Conservation (phyloP, 306 rosid species). For the Bauhinia variegata region DNA sequence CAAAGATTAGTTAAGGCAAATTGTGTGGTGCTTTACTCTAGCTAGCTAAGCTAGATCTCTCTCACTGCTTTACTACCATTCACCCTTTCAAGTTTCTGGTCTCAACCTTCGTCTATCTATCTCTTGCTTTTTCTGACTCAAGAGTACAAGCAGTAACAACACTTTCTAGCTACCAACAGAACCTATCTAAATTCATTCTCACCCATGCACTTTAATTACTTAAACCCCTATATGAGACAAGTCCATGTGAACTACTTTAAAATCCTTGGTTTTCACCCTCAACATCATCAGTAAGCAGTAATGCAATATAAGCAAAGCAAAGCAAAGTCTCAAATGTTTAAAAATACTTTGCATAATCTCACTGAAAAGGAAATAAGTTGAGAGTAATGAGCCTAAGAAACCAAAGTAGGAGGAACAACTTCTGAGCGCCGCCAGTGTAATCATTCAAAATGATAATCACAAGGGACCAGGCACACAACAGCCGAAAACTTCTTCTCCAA, state of each 20-base stretch:
- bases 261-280: conserved; percentile 55
- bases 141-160: conserved; percentile 39
- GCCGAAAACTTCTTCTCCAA: conserved; percentile 35
- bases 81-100: too few relatives aligned
- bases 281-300: conserved; percentile 30
- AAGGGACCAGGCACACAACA: conserved; percentile 25
- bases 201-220: too few relatives aligned
- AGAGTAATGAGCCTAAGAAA: conserved; percentile 18
- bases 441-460: conserved; percentile 69
- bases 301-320: conserved; percentile 20
- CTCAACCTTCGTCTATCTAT: neutral
- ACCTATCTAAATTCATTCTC: too few relatives aligned
- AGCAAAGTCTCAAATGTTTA: neutral
- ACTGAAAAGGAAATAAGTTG: conserved; percentile 15
- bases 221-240: conserved; percentile 61
- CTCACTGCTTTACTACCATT: neutral
- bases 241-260: conserved; percentile 64
- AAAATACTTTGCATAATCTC: conserved; percentile 16
- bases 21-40: neutral
- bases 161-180: conserved; percentile 39
- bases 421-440: conserved; percentile 93
- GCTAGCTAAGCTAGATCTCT: too few relatives aligned
- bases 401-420: conserved; percentile 70
- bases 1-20: conserved; percentile 23
- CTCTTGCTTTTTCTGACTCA: conserved; percentile 24